These are phyloP conservation scores for Verticillium tricorpus DNA, from an alignment of 2,329 filamentous ascomycete genomes.

Conservation along the genomic window DNA sequence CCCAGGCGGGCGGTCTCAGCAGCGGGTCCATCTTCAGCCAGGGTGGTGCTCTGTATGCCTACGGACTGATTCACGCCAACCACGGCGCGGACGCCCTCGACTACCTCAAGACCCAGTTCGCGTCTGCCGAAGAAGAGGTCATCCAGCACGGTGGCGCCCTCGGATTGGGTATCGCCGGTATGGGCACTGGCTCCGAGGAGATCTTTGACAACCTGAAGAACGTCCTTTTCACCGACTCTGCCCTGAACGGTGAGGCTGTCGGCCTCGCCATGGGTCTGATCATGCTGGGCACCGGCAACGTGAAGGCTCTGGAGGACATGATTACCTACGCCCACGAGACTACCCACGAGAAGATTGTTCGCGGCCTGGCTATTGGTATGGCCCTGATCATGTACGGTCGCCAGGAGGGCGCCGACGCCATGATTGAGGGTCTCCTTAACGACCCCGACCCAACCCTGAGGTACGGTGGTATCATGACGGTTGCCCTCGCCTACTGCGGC, in stretches of 20 bases:
- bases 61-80: constrained; percentile 95
- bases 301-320: constrained; percentile 92
- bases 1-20: constrained; percentile 67
- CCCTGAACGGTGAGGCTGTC: constrained; percentile 93
- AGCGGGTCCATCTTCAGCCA: constrained; percentile 91
- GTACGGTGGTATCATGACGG: constrained; percentile 98
- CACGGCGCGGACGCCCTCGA: constrained; percentile 87
- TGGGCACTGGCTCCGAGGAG: constrained; percentile 88
- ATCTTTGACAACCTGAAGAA: constrained; percentile 89
- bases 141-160: constrained; percentile 96
- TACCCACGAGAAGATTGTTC: constrained; percentile 97
- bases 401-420: constrained; percentile 89
- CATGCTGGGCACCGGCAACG: constrained; percentile 97
- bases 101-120: constrained; percentile 73
- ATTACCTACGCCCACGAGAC: constrained; percentile 97
- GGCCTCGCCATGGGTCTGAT: constrained; percentile 95
- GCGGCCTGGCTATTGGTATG: constrained; percentile 93
- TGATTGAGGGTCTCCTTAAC: constrained; percentile 88
- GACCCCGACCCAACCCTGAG: constrained; percentile 91
- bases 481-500: constrained; percentile 94
- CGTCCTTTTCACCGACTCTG: constrained; percentile 88
- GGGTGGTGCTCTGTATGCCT: constrained; percentile 90
- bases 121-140: constrained; percentile 77
- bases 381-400: constrained; percentile 97
- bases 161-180: constrained; percentile 91